These are phyloP conservation scores for Xylaria sp. DNA, from an alignment of 495 filamentous ascomycete genomes.

Conservation along the genomic window DNA sequence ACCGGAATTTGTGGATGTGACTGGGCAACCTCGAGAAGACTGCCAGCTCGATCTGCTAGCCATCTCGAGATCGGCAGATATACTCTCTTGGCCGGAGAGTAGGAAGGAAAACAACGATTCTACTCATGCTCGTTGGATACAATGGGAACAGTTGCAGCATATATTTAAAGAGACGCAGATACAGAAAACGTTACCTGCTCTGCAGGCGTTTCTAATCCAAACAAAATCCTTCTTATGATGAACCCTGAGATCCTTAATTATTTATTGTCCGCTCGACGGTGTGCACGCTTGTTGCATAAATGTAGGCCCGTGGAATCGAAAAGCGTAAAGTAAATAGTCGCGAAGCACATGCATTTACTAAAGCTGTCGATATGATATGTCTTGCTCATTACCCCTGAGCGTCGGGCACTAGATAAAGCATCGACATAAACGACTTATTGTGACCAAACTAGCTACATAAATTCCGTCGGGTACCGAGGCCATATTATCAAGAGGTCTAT, in stretches of 20 bases:
- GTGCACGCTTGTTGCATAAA: neutral
- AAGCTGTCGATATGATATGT: neutral
- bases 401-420: neutral
- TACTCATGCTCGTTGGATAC: neutral
- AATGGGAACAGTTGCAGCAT: neutral
- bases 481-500: neutral
- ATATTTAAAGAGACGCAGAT: slow-evolving; percentile 28
- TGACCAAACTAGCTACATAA: neutral
- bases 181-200: slow-evolving; percentile 23
- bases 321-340: no score
- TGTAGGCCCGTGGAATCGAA: neutral
- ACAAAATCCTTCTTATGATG: neutral
- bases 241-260: neutral
- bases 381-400: neutral
- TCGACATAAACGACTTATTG: neutral
- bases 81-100: neutral
- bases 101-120: neutral
- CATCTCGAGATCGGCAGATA: slow-evolving; percentile 27
- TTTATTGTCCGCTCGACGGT: neutral
- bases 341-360: neutral
- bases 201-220: slow-evolving; percentile 25
- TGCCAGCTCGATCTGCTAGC: slow-evolving; percentile 32
- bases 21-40: slow-evolving; percentile 18
- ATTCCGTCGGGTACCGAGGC: neutral
- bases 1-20: slow-evolving; percentile 14